Evolutionary conservation across 768 basidiomycete species (phyloP).

Genomic region (Pleurotus salmoneostramineus): DNA sequence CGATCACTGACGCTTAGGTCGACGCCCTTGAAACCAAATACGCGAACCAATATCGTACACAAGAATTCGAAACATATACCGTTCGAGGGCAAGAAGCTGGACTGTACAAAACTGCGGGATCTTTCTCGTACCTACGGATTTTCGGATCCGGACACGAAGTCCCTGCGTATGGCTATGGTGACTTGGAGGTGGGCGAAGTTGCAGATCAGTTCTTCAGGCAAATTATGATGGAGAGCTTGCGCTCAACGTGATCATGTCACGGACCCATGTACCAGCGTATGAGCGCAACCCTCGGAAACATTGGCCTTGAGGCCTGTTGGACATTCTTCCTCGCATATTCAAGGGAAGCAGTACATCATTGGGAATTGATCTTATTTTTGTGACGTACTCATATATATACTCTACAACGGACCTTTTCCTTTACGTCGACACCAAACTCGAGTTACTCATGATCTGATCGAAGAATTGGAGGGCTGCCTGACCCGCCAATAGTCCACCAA

Average conservation of each 20-base stretch:
- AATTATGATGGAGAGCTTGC: no score
- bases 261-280: no score
- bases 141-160: constrained; percentile 46
- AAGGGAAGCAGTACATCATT: no score
- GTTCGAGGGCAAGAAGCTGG: constrained; percentile 48
- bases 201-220: no score
- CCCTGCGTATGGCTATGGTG: constrained; percentile 31
- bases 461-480: neutral
- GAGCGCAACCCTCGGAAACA: no score
- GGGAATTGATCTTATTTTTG: no score
- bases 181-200: no score
- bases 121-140: constrained; percentile 50
- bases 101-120: constrained; percentile 56
- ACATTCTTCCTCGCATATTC: no score
- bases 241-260: no score
- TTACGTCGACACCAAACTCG: neutral
- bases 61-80: constrained; percentile 42
- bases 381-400: no score
- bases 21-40: constrained; percentile 43
- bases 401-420: neutral
- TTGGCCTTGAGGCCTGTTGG: no score
- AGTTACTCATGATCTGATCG: neutral
- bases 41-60: constrained; percentile 32
- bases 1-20: constrained; percentile 26
- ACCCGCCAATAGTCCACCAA: neutral